Evolutionary conservation across 345 rosid species (phyloP), one percentile per base, ranked within the genome.

Genomic region (Salix udensis): DNA sequence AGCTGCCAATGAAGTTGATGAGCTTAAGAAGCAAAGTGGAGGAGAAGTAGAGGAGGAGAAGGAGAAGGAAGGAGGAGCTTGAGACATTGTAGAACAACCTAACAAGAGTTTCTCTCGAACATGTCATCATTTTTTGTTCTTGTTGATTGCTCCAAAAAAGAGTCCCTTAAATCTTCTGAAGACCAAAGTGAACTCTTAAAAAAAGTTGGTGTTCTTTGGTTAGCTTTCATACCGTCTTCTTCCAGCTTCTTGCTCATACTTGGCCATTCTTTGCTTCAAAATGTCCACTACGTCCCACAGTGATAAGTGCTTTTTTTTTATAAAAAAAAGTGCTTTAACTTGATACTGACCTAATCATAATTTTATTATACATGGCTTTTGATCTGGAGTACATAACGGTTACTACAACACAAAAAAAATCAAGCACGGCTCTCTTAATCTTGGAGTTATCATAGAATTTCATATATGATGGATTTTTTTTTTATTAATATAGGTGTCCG

Each of bases 1-100:
- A 86, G 84, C 83, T 87, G 77, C 94, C 93, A 74, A 91, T 72
- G 83, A 91, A 92, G 90, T 85, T 78, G 72, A 92, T 65, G 82
- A 93, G 64, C 24, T 78, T 81, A 80, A 83, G 81, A 36, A 96
- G 91, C 46, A 89, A 76, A 74, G 81, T 81, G 75, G 90, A 88
- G 79, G 91, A 90, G 86, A 86, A 83, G 84, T 88, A 79, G 83
- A 88, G 85, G 84, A 88, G 84, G 86, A 96, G 82, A 72, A 93
- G 86, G 85, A 93, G 85, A 64, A 91, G 90, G 55, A 88, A 80
- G 78, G 78, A 88, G 80, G 86, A 87, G 86, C 84, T 84, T 46
- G 98, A 93, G 87, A 89, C 75, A 85, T 85, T 86, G 85, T 88
- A 84, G 92, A 89, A 96, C 80, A 93, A 80, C 75, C 88, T 87